These are phyloP conservation scores for Candida tammaniensis DNA, from an alignment of 805 yeast genomes.

Conservation along the genomic window DNA sequence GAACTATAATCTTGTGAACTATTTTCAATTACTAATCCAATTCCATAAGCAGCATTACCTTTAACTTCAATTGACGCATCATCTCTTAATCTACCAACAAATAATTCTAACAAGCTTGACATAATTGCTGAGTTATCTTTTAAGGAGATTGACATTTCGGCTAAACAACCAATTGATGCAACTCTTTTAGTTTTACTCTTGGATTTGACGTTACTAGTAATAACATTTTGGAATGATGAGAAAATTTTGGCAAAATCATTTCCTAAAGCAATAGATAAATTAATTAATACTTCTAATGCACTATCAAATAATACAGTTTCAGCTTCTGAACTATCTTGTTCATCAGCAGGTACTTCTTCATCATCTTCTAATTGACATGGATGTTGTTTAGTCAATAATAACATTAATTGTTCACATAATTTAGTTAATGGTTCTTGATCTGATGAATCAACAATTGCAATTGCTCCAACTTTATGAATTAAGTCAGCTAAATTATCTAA, in stretches of 20 bases:
- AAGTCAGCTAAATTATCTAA: constrained; percentile 73
- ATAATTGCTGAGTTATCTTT: constrained; percentile 63
- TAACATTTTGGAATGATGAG: constrained; percentile 62
- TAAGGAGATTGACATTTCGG: constrained; percentile 82
- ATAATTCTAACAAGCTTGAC: constrained; percentile 66
- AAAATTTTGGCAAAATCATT: constrained; percentile 75
- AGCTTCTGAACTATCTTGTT: constrained; percentile 46
- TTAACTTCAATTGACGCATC: constrained; percentile 84
- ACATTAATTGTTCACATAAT: constrained; percentile 68
- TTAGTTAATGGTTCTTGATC: constrained; percentile 54
- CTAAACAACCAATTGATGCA: constrained; percentile 82
- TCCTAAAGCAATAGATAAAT: constrained; percentile 73
- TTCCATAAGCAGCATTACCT: constrained; percentile 95
- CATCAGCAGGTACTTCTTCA: constrained; percentile 64
- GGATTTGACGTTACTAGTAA: constrained; percentile 55
- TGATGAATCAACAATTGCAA: constrained; percentile 61
- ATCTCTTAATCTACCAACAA: constrained; percentile 65
- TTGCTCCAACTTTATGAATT: constrained; percentile 67
- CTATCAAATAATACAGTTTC: constrained; percentile 75
- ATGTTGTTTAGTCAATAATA: constrained; percentile 77
- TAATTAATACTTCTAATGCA: constrained; percentile 80
- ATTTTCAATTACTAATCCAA: constrained; percentile 68
- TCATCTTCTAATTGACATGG: constrained; percentile 69
- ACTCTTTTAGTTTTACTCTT: constrained; percentile 72
- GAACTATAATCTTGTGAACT: constrained; percentile 57